Percentiles rank a stretch among this genome's conserved stretches.
These are phyloP conservation scores for Cryptosporidium felis DNA, from an alignment of 169 alveolate species.

Conservation along the genomic window DNA sequence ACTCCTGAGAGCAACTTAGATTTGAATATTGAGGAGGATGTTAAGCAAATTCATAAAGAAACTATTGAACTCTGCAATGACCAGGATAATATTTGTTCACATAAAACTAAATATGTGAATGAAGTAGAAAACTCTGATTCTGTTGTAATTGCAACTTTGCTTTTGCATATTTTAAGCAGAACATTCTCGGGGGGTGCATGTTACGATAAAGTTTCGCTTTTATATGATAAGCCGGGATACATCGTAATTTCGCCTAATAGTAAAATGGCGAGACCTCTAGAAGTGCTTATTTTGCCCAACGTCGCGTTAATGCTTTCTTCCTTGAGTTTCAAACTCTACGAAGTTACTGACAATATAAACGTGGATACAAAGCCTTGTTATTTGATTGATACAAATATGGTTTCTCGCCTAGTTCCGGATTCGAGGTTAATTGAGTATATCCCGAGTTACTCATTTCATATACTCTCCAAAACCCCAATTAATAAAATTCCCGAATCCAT, in stretches of 20 bases:
- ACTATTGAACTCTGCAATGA: conserved; percentile 15
- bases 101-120: neutral
- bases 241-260: conserved; percentile 65
- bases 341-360: conserved; percentile 20
- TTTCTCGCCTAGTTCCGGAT: conserved; percentile 48
- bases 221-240: conserved; percentile 48
- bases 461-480: conserved; percentile 55
- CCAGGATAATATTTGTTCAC: too few species aligned
- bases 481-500: conserved; percentile 39
- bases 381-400: conserved; percentile 60
- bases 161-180: conserved; percentile 42
- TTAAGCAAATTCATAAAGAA: neutral
- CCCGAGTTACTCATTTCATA: conserved; percentile 25
- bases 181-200: conserved; percentile 67
- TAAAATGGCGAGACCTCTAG: conserved; percentile 61
- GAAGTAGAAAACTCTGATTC: conserved; percentile 35
- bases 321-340: conserved; percentile 50
- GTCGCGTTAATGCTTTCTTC: conserved; percentile 59
- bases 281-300: conserved; percentile 55
- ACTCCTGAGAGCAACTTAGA: neutral
- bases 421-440: conserved; percentile 5
- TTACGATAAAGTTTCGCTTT: conserved; percentile 48
- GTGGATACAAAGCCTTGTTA: conserved; percentile 24
- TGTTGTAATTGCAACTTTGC: conserved; percentile 31
- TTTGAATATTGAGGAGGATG: neutral